Evolutionary conservation across 1,284 basidiomycete species (phyloP).

Genomic region (Anthracocystis walkeri): DNA sequence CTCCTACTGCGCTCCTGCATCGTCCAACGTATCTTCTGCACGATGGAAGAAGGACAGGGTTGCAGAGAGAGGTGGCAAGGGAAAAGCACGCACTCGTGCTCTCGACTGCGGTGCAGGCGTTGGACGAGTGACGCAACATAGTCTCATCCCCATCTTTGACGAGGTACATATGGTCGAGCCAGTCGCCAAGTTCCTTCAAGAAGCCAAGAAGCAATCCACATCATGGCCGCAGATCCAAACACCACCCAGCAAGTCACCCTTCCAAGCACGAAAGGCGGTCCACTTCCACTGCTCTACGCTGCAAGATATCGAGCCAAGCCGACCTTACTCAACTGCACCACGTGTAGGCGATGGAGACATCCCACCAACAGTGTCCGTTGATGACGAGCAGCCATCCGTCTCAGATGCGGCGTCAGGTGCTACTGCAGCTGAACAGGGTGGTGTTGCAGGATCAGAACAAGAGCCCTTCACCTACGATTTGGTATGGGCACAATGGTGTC

Average conservation of each 20-base stretch:
- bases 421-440: conserved; percentile 6
- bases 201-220: conserved; percentile 56
- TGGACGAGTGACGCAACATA: conserved; percentile 65
- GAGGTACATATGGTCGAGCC: conserved; percentile 68
- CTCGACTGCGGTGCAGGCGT: conserved; percentile 68
- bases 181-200: conserved; percentile 63
- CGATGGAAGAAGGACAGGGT: conserved; percentile 57
- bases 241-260: conserved; percentile 51
- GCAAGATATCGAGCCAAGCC: conserved; percentile 61
- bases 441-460: conserved; percentile 32
- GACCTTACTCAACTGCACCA: conserved; percentile 43
- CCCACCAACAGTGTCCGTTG: conserved; percentile 35
- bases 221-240: conserved; percentile 55
- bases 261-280: conserved; percentile 61
- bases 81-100: conserved; percentile 57
- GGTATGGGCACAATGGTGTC: conserved; percentile 67
- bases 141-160: conserved; percentile 64
- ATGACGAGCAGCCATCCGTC: conserved; percentile 14
- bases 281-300: conserved; percentile 66
- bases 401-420: not conserved
- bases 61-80: conserved; percentile 55
- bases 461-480: conserved; percentile 63
- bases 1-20: conserved; percentile 58
- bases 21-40: conserved; percentile 43
- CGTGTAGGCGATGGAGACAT: conserved; percentile 19